Percentiles rank a stretch among this genome's conserved stretches.
These are phyloP conservation scores for Citrus australasica DNA, from an alignment of 345 rosid genomes.

Conservation along the genomic window DNA sequence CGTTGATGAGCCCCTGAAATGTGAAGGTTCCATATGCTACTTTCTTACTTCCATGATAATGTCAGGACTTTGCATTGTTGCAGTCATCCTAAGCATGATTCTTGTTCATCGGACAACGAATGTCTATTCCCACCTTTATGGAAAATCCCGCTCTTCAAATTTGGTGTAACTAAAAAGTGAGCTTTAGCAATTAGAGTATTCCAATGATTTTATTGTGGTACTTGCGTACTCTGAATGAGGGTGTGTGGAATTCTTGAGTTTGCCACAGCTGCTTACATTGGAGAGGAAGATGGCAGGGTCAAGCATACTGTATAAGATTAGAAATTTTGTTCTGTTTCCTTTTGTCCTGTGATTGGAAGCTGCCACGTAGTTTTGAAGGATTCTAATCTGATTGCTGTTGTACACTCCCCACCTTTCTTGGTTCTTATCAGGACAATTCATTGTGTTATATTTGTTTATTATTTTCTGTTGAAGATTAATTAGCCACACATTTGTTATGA, in stretches of 20 bases:
- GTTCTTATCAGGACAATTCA: background rate
- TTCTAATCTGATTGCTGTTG: constrained; percentile 1
- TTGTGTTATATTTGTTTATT: background rate
- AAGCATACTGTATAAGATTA: background rate
- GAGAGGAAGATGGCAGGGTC: background rate
- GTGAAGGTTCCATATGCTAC: constrained; percentile 83
- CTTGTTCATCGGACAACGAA: constrained; percentile 85
- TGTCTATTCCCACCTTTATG: constrained; percentile 81
- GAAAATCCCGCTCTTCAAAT: constrained; percentile 45
- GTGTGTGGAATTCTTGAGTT: background rate
- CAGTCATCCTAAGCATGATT: constrained; percentile 69
- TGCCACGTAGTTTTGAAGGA: constrained; percentile 6
- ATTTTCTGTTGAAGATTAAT: background rate
- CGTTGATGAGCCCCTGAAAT: constrained; percentile 53
- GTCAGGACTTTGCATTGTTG: constrained; percentile 87
- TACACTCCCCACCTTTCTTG: background rate
- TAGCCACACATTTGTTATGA: background rate
- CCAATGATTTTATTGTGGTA: background rate
- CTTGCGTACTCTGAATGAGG: background rate
- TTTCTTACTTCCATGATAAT: constrained; percentile 90
- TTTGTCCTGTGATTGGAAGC: background rate
- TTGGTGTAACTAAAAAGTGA: background rate
- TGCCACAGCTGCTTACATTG: background rate
- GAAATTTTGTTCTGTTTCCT: background rate
- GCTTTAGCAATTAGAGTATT: background rate